phyloP scores from a whole-genome alignment of 139 green algal species.

The Mesostigma viride region DNA sequence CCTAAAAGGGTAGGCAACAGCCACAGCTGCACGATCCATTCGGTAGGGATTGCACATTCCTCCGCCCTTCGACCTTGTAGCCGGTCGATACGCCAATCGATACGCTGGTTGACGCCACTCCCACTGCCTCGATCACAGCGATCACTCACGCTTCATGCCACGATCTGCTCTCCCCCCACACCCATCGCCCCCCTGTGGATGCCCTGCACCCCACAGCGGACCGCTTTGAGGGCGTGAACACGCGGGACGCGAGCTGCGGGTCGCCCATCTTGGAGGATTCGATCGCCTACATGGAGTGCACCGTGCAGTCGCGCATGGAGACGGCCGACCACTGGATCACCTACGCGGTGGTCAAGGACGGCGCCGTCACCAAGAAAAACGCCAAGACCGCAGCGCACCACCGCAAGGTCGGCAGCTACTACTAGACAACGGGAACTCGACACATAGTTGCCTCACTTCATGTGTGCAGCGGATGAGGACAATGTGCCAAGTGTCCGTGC shows the following conservation, averaged over 20 bases:
- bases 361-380: slow-evolving; percentile 56
- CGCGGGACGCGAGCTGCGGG: slow-evolving; percentile 12
- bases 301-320: slow-evolving; percentile 81
- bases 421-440: slow-evolving; percentile 43
- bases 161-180: background rate
- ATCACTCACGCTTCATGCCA: no score
- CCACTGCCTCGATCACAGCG: no score
- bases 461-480: no score
- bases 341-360: slow-evolving; percentile 62
- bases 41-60: no score
- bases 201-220: slow-evolving; percentile 57
- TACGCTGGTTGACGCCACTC: no score
- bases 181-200: background rate
- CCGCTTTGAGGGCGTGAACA: slow-evolving; percentile 67
- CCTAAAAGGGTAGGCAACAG: no score
- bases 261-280: slow-evolving; percentile 35
- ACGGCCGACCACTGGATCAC: slow-evolving; percentile 91
- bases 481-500: no score
- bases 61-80: no score
- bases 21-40: no score
- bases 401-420: slow-evolving; percentile 82
- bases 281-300: slow-evolving; percentile 80
- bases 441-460: no score
- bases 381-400: slow-evolving; percentile 77
- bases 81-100: no score